Evolutionary conservation across 192 early-diverging fungal genomes (phyloP).

Genomic region (Coemansia sp.): DNA sequence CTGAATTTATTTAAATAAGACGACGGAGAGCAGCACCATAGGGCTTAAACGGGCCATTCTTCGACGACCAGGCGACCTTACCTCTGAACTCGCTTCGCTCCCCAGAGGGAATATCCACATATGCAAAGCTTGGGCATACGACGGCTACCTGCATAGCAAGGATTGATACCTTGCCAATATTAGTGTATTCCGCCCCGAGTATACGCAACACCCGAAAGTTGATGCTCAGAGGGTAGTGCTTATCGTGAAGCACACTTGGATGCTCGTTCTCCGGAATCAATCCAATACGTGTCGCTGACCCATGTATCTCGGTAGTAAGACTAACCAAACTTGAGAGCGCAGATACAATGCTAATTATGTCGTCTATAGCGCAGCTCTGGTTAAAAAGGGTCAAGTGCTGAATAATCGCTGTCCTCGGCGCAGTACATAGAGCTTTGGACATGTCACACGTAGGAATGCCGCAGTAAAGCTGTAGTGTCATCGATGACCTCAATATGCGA

Average conservation of each 20-base stretch:
- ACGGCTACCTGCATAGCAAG: not conserved
- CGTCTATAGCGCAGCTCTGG: not conserved
- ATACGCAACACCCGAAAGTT: not conserved
- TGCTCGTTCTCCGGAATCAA: not conserved
- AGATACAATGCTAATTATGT: not conserved
- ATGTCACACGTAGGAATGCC: not conserved
- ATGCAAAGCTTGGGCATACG: not conserved
- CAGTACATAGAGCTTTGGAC: not conserved
- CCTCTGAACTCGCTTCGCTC: not conserved
- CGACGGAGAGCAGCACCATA: not conserved
- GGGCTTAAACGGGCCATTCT: not conserved
- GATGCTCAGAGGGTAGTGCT: not conserved
- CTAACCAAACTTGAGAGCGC: not conserved
- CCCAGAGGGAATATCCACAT: not conserved
- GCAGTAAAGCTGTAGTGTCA: not conserved
- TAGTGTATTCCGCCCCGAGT: not conserved
- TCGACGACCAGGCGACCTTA: not conserved
- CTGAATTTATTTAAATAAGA: not conserved
- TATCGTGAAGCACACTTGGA: not conserved
- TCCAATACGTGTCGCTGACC: not conserved
- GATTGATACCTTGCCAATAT: not conserved
- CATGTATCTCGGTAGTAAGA: not conserved
- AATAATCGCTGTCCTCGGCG: not conserved
- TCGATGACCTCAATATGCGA: not conserved
- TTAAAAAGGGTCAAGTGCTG: not conserved